Evolutionary conservation across 805 yeast species (phyloP).

Genomic region (Yarrowia sp.): DNA sequence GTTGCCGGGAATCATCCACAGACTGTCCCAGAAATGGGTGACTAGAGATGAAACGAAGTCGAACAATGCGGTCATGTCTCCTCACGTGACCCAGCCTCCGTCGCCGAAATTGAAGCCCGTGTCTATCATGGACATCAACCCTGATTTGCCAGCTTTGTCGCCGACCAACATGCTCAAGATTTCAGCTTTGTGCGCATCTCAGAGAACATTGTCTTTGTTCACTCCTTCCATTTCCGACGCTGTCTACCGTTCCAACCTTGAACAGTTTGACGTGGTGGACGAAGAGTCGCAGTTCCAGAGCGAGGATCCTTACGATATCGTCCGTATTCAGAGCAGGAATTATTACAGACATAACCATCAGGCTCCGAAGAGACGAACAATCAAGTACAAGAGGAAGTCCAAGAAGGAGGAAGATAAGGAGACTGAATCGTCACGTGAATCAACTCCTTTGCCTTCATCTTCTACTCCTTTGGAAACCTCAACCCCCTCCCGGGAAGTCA

Average conservation of each 20-base stretch:
- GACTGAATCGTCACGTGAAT: neutral
- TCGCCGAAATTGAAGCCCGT: slow-evolving; percentile 51
- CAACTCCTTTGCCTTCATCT: slow-evolving; percentile 2
- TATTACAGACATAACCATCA: slow-evolving; percentile 46
- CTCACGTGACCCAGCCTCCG: slow-evolving; percentile 38
- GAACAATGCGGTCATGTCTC: slow-evolving; percentile 29
- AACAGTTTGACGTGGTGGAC: slow-evolving; percentile 45
- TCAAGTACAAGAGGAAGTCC: slow-evolving; percentile 45
- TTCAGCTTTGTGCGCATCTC: slow-evolving; percentile 70
- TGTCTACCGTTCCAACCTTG: slow-evolving; percentile 62
- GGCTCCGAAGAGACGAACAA: slow-evolving; percentile 56
- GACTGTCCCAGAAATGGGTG: slow-evolving; percentile 72
- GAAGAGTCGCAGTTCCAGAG: slow-evolving; percentile 48
- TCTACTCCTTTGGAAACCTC: slow-evolving; percentile 11
- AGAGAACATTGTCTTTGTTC: slow-evolving; percentile 79
- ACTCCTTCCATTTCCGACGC: slow-evolving; percentile 65
- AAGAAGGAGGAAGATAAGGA: neutral
- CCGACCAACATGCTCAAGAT: slow-evolving; percentile 72
- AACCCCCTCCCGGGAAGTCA: slow-evolving; percentile 5
- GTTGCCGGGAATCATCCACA: slow-evolving; percentile 79
- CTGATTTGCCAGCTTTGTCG: slow-evolving; percentile 66
- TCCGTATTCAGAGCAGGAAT: slow-evolving; percentile 47
- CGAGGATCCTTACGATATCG: slow-evolving; percentile 49
- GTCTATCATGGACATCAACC: slow-evolving; percentile 60
- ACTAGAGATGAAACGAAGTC: slow-evolving; percentile 48